These are phyloP conservation scores for Viridothelium virens DNA, from an alignment of 495 filamentous ascomycete species.

Conservation along the genomic window DNA sequence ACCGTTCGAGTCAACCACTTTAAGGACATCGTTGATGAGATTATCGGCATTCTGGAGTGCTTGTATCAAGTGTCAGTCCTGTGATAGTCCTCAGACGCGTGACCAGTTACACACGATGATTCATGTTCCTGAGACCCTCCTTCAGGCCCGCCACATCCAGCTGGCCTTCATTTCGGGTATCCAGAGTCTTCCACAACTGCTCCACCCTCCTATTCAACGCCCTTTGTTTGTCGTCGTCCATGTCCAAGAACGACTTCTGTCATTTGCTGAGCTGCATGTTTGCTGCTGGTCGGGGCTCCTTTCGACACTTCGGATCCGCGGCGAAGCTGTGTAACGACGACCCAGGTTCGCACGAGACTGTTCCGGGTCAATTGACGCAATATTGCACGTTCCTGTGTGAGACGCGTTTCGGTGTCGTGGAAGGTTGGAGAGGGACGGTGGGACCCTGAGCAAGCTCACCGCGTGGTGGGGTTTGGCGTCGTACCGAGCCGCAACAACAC, in stretches of 20 bases:
- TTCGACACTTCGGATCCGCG: not conserved
- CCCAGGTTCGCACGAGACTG: not conserved
- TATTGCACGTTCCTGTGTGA: not conserved
- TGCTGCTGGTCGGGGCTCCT: not conserved
- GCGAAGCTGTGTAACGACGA: not conserved
- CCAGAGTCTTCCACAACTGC: conserved; percentile 71
- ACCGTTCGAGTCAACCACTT: conserved; percentile 71
- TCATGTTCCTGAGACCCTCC: conserved; percentile 75
- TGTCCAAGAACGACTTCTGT: conserved; percentile 15
- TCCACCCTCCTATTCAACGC: conserved; percentile 69
- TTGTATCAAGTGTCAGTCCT: conserved; percentile 33
- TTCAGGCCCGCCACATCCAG: conserved; percentile 76
- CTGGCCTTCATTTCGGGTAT: conserved; percentile 64
- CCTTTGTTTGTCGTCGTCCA: conserved; percentile 43
- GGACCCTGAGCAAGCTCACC: no score
- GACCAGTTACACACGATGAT: conserved; percentile 68
- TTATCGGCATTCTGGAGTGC: conserved; percentile 88
- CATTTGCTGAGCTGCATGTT: not conserved
- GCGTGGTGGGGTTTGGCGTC: no score
- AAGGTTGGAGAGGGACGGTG: not conserved
- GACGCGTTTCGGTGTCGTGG: not conserved
- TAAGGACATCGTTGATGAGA: conserved; percentile 72
- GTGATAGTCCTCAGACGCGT: conserved; percentile 30
- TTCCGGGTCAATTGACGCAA: not conserved
- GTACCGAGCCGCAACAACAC: no score